These are phyloP conservation scores for Abrus pulchellus DNA, from an alignment of 306 rosid species.

Conservation along the genomic window DNA sequence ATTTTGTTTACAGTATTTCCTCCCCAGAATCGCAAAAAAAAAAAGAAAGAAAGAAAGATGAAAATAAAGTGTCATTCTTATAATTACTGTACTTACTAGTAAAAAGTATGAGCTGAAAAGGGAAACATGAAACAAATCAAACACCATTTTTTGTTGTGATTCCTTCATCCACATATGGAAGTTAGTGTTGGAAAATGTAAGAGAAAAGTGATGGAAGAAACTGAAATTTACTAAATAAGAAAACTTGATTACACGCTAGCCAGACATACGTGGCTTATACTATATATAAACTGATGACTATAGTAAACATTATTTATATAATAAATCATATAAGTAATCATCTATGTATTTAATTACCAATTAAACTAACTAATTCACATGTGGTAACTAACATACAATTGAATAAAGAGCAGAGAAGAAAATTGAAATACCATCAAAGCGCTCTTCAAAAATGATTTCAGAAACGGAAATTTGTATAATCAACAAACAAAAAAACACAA, in stretches of 20 bases:
- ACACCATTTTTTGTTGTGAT: background rate
- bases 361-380: conserved; percentile 20
- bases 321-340: background rate
- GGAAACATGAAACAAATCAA: conserved; percentile 16
- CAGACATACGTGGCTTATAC: conserved; percentile 20
- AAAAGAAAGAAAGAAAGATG: background rate
- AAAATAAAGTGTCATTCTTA: background rate
- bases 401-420: background rate
- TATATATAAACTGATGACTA: background rate
- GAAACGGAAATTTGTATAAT: conserved; percentile 55
- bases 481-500: conserved; percentile 32
- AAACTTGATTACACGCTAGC: background rate
- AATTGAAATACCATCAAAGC: conserved; percentile 72
- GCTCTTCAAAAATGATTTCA: conserved; percentile 88
- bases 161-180: conserved; percentile 32
- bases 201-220: conserved; percentile 12
- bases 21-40: background rate
- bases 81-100: background rate
- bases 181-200: background rate
- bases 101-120: background rate
- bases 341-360: background rate
- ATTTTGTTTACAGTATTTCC: background rate
- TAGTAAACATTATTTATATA: background rate
- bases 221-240: background rate
- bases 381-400: background rate